Base-by-base conservation (phyloP, 805 yeast genomes). In the Starmerella asiatica region DNA sequence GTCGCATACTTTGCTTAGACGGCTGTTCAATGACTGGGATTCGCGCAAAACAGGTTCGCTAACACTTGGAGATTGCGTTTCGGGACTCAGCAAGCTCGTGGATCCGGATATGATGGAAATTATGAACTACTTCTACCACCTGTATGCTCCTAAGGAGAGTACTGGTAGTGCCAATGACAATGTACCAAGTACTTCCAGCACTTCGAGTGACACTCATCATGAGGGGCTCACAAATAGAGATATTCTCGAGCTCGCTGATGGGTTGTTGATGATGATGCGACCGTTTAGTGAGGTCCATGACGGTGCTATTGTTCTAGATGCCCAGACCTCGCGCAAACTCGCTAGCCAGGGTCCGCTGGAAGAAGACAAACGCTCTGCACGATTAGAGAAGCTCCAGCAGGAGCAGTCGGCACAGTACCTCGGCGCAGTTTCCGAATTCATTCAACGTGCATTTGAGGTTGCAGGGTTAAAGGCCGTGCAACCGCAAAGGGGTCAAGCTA, bases 201-300 rank as follows among this genome's bases (percentile, higher is more conserved):
- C n/a, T n/a, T n/a, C n/a, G n/a, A n/a, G n/a, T n/a, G n/a, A n/a
- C n/a, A 11, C 32, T 7, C 14, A 18, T 3, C 27, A 16, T 11
- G 17, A 17, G 23, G 37, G 38, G 7, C 45, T 91, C 32, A 78
- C 75, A 44, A 67, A 85, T 36, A 94, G 83, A 45, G 80, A 80
- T 0, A 81, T 91, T 4, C 63, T 91, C 33, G 77, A 76, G 46
- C 70, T 86, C 42, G 84, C 95, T 0, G 98, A 91, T 55, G 97
- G 88, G 34, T 60, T 88, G 29, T 62, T 88, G 11, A 79, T 73
- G 50, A 67, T 91, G 27, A 85, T 95, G 0, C 69, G 78, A 30
- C 94, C 94, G 2, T 80, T 91, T 78, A 76, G 84, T 51, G 84
- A 82, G 46, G 86, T 29, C 78, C 5, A 58, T 58, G 35, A 54